Evolutionary conservation across 495 filamentous ascomycete species (phyloP), one percentile per base, ranked within the genome.

Genomic region (Daldinia bambusicola): DNA sequence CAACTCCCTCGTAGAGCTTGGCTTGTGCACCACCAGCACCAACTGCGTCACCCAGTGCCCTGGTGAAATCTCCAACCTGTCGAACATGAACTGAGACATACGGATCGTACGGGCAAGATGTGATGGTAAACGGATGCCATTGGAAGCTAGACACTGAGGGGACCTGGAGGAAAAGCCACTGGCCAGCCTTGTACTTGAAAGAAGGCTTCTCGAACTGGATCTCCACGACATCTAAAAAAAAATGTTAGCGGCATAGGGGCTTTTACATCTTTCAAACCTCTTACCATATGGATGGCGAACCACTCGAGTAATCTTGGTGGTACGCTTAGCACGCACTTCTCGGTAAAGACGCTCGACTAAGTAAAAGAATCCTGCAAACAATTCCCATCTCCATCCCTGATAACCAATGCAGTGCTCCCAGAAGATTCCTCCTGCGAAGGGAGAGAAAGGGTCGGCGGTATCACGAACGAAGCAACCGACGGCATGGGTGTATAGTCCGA

Each of bases 51-150:
- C 92, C 96, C 13, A 99, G 87, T 1, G 88, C 87, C 62, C 89
- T 89, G 13, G 96, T 99, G 80, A 95, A 99, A 79, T 99, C 95
- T 61, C 95, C 95, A 9, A 98, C 94, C 84, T 98, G 95, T 53
- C 95, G 92, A 65, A 99, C 89, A 77, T 99, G 95, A 22, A 99
- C 86, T 58, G 92, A 95, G 75, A 98, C 87, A 80, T 99, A 97
- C 2, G 91, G 90, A 71, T 99, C 95, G 74, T 92, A 93, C 26
- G 96, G 95, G 80, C 96, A 98, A 56, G 96, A 98, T 10, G 95
- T 99, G 82, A 99, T 99, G 77, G 95, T 99, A 79, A 98, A 99
- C 14, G 95, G 95, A 80, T 99, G 95, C 95, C 95, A 99, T 82
- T 99, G 95, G 69, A 90, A 89, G 63, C 82, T 86, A 59, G 92